Base-by-base conservation (phyloP, 805 yeast species). In the Isabelozyma rhagii region DNA sequence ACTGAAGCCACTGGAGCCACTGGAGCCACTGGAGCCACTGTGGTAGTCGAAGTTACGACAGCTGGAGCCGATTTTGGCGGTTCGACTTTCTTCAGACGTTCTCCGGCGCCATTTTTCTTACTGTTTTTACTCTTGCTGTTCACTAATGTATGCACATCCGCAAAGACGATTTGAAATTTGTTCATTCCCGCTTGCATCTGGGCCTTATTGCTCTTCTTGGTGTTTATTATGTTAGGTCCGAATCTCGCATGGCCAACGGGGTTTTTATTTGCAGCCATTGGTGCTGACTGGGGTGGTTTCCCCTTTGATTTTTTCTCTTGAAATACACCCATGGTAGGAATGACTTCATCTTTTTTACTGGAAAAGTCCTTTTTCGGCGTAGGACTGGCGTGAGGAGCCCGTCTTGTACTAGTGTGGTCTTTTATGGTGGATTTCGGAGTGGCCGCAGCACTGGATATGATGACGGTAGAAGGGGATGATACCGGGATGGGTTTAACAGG, bases 121-220 rank as follows among this genome's bases (percentile, higher is more conserved):
- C 34, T 43, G 41, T 41, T 52, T 50, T 55, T 47, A 5, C 50
- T 48, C 51, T 56, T 59, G 17, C 52, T 56, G 52, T 62, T 62
- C 63, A 62, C 60, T 39, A 62, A 52, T 5, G 57, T 58, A 39
- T 62, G 62, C 3, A 74, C 71, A 55, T 75, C 80, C 4, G 78
- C 64, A 46, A 76, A 68, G 3, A 75, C 75, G 50, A 76, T 75
- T 57, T 77, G 80, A 56, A 76, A 76, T 57, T 72, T 72, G 55
- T 72, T 72, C 68, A 72, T 66, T 11, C 75, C 74, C 10, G 71
- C 68, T 55, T 69, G 68, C 69, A 66, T 67, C 44, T 67, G 66
- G 2, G 64, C 55, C 47, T 59, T 64, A 45, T 59, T 62, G 9
- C 25, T 42, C 36, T 42, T 42, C 18, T 29, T 42, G 8, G 31